Evolutionary conservation across 352 stramenopile genomes (phyloP).

Genomic region (Phytophthora macrochlamydospora): DNA sequence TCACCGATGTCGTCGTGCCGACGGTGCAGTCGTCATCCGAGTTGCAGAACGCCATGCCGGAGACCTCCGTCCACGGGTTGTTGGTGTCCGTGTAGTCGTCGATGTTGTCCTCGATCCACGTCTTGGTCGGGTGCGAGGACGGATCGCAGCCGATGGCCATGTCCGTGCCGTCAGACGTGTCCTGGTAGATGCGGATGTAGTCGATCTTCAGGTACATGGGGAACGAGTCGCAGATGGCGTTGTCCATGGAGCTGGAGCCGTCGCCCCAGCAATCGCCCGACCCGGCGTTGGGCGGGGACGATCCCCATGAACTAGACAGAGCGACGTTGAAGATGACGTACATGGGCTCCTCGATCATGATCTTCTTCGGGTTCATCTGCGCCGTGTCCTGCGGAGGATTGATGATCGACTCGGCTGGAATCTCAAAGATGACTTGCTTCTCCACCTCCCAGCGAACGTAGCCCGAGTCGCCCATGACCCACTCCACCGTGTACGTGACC

Average conservation of each 20-base stretch:
- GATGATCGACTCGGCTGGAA: slow-evolving; percentile 63
- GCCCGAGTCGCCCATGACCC: slow-evolving; percentile 53
- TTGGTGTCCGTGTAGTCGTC: slow-evolving; percentile 41
- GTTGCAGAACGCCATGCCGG: slow-evolving; percentile 40
- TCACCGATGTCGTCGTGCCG: slow-evolving; percentile 12
- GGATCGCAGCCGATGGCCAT: slow-evolving; percentile 63
- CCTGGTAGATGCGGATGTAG: slow-evolving; percentile 77
- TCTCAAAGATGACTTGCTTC: slow-evolving; percentile 85
- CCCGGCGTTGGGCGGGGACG: slow-evolving; percentile 56
- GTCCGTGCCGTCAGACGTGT: slow-evolving; percentile 30
- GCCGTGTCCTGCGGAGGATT: slow-evolving; percentile 49
- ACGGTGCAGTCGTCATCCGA: slow-evolving; percentile 47
- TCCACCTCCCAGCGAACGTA: slow-evolving; percentile 82
- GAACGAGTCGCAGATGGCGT: slow-evolving; percentile 63
- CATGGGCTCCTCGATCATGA: slow-evolving; percentile 94
- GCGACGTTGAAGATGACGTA: slow-evolving; percentile 96
- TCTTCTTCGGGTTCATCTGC: slow-evolving; percentile 77
- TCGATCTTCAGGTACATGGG: slow-evolving; percentile 79
- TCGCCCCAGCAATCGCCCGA: slow-evolving; percentile 43
- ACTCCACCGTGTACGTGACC: slow-evolving; percentile 67
- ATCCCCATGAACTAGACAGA: slow-evolving; percentile 86
- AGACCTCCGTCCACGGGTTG: slow-evolving; percentile 43
- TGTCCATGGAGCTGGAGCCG: slow-evolving; percentile 29
- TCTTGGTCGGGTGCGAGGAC: slow-evolving; percentile 41
- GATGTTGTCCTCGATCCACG: slow-evolving; percentile 58